Conservation (phyloP, 257 asterid species). For the Paraleonurus japonicus region DNA sequence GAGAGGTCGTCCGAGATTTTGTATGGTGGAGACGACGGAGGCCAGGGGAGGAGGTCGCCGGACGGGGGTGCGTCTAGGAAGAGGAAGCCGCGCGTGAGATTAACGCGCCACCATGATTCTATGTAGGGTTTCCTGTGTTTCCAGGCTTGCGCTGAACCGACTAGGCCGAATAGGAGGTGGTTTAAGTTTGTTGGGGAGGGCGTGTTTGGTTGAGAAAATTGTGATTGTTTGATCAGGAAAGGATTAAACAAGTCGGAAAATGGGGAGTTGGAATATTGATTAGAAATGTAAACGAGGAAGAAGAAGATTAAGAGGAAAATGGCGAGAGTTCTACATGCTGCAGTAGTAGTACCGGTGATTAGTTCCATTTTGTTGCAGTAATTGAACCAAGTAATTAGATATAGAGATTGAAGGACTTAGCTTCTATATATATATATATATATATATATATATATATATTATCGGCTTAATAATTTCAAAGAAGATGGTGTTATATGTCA, state of each 20-base stretch:
- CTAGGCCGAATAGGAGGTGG: conserved; percentile 51
- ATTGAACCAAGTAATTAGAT: not conserved
- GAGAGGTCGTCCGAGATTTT: conserved; percentile 38
- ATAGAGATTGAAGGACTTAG: not conserved
- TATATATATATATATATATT: too few species aligned
- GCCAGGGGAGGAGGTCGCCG: conserved; percentile 44
- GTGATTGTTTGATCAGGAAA: not conserved
- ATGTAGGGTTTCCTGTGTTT: conserved; percentile 38
- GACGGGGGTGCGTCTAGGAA: conserved; percentile 40
- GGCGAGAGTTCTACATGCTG: not conserved
- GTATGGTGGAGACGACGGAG: conserved; percentile 42
- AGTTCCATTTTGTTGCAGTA: not conserved
- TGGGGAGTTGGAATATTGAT: not conserved
- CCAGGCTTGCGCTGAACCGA: conserved; percentile 48
- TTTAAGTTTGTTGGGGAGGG: conserved; percentile 29
- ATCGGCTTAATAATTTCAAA: too few species aligned
- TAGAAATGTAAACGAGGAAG: not conserved
- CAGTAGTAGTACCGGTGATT: not conserved
- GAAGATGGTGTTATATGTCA: too few species aligned
- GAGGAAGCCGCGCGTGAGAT: conserved; percentile 38
- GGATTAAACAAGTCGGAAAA: conserved; percentile 19
- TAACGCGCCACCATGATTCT: conserved; percentile 57
- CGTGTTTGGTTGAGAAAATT: not conserved
- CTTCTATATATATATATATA: not conserved
- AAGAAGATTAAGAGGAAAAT: not conserved